These are phyloP conservation scores for Paragyromitra xinjiangensis DNA, from an alignment of 495 filamentous ascomycete species.

Conservation along the genomic window DNA sequence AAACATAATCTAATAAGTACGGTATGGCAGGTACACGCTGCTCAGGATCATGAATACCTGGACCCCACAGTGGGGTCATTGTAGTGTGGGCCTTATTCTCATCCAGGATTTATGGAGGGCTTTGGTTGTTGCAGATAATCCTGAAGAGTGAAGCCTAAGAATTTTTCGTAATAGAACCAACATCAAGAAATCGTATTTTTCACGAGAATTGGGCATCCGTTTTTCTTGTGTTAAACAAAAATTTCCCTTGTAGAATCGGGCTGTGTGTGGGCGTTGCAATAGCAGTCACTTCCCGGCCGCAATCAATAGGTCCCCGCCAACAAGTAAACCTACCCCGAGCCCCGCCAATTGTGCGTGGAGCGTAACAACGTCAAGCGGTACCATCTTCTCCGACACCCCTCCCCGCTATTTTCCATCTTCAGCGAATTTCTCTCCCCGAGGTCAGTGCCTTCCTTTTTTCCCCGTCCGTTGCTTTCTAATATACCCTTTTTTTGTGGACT, in stretches of 20 bases:
- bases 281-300: conserved; percentile 49
- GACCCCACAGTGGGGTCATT: not conserved
- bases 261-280: conserved; percentile 48
- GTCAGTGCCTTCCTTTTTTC: conserved; percentile 12
- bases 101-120: not conserved
- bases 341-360: conserved; percentile 47
- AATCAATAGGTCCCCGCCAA: conserved; percentile 42
- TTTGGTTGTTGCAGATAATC: not conserved
- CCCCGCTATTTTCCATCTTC: conserved; percentile 37
- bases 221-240: conserved; percentile 15
- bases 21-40: conserved; percentile 33
- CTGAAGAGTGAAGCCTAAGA: not conserved
- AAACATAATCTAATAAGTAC: conserved; percentile 14
- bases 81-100: not conserved
- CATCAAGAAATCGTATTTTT: conserved; percentile 11
- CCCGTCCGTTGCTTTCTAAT: conserved; percentile 1
- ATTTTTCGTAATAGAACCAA: not conserved
- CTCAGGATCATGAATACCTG: conserved; percentile 24
- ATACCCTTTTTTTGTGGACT: conserved; percentile 28
- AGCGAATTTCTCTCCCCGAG: conserved; percentile 22
- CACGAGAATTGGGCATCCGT: not conserved
- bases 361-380: conserved; percentile 40
- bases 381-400: conserved; percentile 30
- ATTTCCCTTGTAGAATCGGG: not conserved
- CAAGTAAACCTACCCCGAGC: conserved; percentile 39